A percentile compares a stretch with the other conserved stretches of the same genome.
Conservation (phyloP, 2,329 filamentous ascomycete species). For the Elsinoe fawcettii region DNA sequence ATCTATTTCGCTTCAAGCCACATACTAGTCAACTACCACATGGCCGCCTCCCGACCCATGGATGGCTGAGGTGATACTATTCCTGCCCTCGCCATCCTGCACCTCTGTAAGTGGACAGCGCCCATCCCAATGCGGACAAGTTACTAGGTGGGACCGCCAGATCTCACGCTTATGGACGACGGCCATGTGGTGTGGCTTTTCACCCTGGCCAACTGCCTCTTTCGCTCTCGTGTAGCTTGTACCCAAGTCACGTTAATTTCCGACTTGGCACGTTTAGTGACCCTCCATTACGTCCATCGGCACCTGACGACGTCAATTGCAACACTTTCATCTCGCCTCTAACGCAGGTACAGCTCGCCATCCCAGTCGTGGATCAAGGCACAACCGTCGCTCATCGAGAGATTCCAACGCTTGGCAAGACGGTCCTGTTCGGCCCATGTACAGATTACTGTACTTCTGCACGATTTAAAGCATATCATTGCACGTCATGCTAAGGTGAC, state of each 20-base stretch:
- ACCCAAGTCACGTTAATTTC: neutral
- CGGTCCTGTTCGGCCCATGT: neutral
- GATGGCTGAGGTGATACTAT: conserved; percentile 1
- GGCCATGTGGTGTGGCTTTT: conserved; percentile 11
- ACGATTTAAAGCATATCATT: neutral
- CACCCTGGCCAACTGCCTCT: neutral
- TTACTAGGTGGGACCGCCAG: neutral
- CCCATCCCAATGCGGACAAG: neutral
- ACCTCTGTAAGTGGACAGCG: neutral
- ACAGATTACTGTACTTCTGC: neutral
- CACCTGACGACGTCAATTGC: conserved; percentile 8
- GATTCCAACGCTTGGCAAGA: neutral
- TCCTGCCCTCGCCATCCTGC: conserved; percentile 5
- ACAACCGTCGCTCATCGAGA: neutral
- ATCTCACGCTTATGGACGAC: neutral
- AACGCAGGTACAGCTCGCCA: conserved; percentile 9
- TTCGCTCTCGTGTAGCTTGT: neutral
- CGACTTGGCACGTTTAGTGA: neutral
- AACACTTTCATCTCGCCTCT: conserved; percentile 8
- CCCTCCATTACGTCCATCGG: conserved; percentile 7
- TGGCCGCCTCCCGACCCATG: conserved; percentile 6
- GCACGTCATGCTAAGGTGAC: conserved; percentile 10
- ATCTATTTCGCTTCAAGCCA: conserved; percentile 5
- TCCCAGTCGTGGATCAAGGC: conserved; percentile 5
- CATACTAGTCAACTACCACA: conserved; percentile 4